Conservation (phyloP, 345 rosid genomes). For the Hibiscus trionum region DNA sequence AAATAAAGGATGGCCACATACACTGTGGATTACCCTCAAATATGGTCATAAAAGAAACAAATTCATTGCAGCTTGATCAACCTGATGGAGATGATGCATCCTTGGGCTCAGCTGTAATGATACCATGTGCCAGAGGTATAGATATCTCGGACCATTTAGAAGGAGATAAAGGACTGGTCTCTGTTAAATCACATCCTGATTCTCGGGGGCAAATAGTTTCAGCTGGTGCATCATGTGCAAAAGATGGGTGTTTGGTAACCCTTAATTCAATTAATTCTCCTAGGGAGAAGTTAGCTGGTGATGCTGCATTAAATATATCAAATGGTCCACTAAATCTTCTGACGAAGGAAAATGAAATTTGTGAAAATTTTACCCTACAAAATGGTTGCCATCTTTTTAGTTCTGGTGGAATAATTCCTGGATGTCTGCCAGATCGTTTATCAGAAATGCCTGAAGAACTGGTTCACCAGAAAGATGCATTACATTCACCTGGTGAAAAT, state of each 20-base stretch:
- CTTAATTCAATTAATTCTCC: conserved; percentile 29
- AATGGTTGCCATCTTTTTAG: conserved; percentile 25
- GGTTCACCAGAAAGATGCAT: conserved; percentile 24
- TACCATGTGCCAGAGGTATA: background rate
- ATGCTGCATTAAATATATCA: conserved; percentile 31
- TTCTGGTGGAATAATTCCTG: conserved; percentile 22
- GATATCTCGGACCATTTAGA: conserved; percentile 24
- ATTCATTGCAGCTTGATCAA: too few species aligned
- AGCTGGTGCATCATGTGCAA: conserved; percentile 2
- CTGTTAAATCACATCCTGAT: conserved; percentile 26
- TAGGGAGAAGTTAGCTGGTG: conserved; percentile 27
- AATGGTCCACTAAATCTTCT: conserved; percentile 29
- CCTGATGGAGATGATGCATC: too few species aligned
- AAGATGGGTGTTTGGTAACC: conserved; percentile 26
- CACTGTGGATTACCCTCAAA: too few species aligned
- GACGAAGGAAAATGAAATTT: conserved; percentile 23
- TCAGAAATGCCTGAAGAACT: conserved; percentile 36
- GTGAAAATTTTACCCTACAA: conserved; percentile 31
- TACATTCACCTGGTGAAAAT: conserved; percentile 22
- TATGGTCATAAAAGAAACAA: too few species aligned
- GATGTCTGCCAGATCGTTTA: conserved; percentile 31
- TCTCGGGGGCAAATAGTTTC: conserved; percentile 25
- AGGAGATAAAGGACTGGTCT: conserved; percentile 25
- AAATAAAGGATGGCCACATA: conserved; percentile 19
- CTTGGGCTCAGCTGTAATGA: too few species aligned